Percentiles rank a stretch among this genome's conserved stretches.
These are phyloP conservation scores for Calamus simplicifolius DNA, from an alignment of 176 grass and related monocot species.

Conservation along the genomic window DNA sequence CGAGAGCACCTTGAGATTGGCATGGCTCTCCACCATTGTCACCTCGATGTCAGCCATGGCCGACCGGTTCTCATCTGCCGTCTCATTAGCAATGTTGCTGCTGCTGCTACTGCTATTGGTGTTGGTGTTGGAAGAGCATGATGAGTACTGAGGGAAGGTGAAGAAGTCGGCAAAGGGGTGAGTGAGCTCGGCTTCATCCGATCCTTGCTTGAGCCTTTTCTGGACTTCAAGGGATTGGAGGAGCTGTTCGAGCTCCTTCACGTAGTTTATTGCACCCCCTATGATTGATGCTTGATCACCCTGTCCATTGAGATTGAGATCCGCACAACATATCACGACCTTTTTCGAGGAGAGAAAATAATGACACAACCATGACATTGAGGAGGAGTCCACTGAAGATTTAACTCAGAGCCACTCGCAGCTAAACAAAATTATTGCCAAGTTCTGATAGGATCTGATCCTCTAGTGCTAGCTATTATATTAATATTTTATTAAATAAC, in stretches of 20 bases:
- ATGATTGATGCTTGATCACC: conserved; percentile 96
- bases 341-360: too few species aligned
- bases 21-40: conserved; percentile 75
- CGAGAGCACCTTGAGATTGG: conserved; percentile 51
- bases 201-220: conserved; percentile 33
- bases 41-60: conserved; percentile 68
- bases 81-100: not conserved
- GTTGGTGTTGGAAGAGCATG: conserved; percentile 7
- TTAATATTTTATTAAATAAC: too few species aligned
- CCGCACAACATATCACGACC: too few species aligned
- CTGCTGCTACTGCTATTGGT: not conserved
- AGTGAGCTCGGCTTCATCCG: not conserved
- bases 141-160: conserved; percentile 72
- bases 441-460: too few species aligned
- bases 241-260: conserved; percentile 81
- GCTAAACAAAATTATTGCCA: too few species aligned
- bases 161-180: conserved; percentile 52
- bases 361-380: too few species aligned
- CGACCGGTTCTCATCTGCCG: conserved; percentile 28
- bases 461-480: too few species aligned
- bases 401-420: too few species aligned
- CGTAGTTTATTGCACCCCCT: conserved; percentile 87
- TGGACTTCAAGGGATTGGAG: conserved; percentile 69
- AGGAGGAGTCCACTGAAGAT: too few species aligned
- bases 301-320: conserved; percentile 10